Base-by-base conservation (phyloP, 371 early-diverging fungal species). In the Lichtheimia corymbifera region DNA sequence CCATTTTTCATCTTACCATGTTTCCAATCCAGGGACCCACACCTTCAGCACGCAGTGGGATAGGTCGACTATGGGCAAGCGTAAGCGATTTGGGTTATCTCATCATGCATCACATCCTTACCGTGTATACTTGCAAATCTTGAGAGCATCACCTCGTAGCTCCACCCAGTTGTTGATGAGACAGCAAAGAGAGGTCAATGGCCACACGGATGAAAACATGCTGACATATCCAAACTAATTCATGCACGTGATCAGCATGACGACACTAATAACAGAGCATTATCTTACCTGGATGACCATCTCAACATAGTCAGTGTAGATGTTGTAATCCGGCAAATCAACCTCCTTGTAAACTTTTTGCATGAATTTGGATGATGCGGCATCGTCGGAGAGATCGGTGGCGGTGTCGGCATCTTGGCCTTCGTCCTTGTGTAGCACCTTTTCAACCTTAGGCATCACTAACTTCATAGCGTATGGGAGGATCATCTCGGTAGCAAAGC, bases 141-240 rank as follows among this genome's bases (percentile, higher is more conserved):
- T 96, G 68, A 91, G 82, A 0, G 93, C 94, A 71, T 96, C 95
- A 3, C 90, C 84, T 50, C 97, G 83, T 59, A 96, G 71, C 72
- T 96, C 95, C 35, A 94, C 66, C 88, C 90, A 92, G 71, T 95
- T 94, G 74, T 94, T 95, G 42, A 94, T 30, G 58, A 94, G 77
- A 30, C 92, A 89, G 24, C 86, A 84, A 20, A 95, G 65, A 4
- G 93, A 86, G 1, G 93, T 88, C 63, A 93, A 76, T 2, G 95
- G 92, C 92, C 92, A 94, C 3, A 90, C 88, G 0, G 86, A 78
- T 22, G 92, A 89, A 70, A 95, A 96, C 72, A 94, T 80, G n/a
- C 88, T 83, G 24, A 96, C 88, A 70, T 92, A 90, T 14, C 93
- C 95, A 80, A 91, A 95, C 87, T 84, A 59, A 24, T 24, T 65